These are phyloP conservation scores for Gloeophyllum trabeum DNA, from an alignment of 768 basidiomycete genomes.

Conservation along the genomic window DNA sequence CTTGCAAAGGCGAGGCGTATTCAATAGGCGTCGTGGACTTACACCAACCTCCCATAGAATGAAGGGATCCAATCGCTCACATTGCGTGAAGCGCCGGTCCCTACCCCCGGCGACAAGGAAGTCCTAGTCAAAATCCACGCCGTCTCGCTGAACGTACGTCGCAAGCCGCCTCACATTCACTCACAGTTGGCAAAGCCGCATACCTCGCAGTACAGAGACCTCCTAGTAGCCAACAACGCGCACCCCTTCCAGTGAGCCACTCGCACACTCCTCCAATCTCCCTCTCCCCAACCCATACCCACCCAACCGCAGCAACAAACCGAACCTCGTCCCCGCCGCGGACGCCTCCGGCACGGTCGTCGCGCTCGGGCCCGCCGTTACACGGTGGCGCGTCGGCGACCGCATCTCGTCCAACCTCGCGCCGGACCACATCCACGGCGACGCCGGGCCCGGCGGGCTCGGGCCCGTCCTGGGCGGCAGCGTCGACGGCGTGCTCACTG, in stretches of 20 bases:
- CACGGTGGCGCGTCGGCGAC: constrained; percentile 41
- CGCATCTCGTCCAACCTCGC: constrained; percentile 16
- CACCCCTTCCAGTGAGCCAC: not conserved
- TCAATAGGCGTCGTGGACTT: no score
- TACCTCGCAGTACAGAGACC: not conserved
- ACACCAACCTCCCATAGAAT: no score
- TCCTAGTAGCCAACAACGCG: not conserved
- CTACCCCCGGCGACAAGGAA: no score
- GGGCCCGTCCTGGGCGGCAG: constrained; percentile 1
- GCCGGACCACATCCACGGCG: not conserved
- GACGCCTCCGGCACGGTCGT: constrained; percentile 51
- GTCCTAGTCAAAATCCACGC: constrained; percentile 3
- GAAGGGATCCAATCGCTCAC: no score
- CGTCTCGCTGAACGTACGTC: not conserved
- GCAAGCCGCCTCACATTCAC: not conserved
- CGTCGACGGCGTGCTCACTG: constrained; percentile 8
- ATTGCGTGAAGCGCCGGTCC: no score
- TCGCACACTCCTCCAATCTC: not conserved
- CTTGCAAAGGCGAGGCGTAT: constrained; percentile 12
- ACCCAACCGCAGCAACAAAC: constrained; percentile 18
- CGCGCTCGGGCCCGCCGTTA: constrained; percentile 27
- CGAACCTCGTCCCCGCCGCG: constrained; percentile 22
- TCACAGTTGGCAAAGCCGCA: not conserved
- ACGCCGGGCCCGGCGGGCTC: not conserved
- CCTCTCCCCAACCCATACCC: not conserved